These are phyloP conservation scores for Ganoderma leucocontextum DNA, from an alignment of 1,284 basidiomycete genomes.

Conservation along the genomic window DNA sequence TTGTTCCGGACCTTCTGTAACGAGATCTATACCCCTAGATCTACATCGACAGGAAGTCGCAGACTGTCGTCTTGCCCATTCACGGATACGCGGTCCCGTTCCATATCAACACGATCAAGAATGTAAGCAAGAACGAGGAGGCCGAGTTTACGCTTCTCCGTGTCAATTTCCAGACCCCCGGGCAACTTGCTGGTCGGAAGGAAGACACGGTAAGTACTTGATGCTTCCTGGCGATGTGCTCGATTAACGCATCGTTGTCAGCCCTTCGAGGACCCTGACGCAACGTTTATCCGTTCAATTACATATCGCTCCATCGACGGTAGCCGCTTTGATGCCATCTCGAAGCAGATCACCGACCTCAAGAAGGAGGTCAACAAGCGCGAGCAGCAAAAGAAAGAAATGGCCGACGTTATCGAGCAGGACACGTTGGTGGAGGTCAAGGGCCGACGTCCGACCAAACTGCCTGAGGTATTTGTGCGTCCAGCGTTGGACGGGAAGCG, in stretches of 20 bases:
- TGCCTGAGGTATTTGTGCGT: slow-evolving; percentile 93
- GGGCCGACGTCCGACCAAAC: slow-evolving; percentile 82
- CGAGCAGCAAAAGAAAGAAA: slow-evolving; percentile 97
- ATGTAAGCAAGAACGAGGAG: slow-evolving; percentile 97
- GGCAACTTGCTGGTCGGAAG: slow-evolving; percentile 97
- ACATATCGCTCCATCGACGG: slow-evolving; percentile 93
- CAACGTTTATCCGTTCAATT: slow-evolving; percentile 95
- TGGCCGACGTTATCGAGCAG: slow-evolving; percentile 98
- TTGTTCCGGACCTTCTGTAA: background rate
- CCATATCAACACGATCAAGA: slow-evolving; percentile 99
- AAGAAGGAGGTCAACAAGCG: slow-evolving; percentile 98
- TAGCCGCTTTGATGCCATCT: slow-evolving; percentile 89
- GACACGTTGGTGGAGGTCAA: slow-evolving; percentile 89
- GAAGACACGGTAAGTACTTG: slow-evolving; percentile 87
- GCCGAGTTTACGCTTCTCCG: slow-evolving; percentile 94
- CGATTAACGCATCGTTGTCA: slow-evolving; percentile 40
- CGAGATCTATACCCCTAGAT: slow-evolving; percentile 60
- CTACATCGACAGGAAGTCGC: slow-evolving; percentile 89
- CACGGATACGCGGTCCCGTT: slow-evolving; percentile 97
- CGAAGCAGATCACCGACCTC: slow-evolving; percentile 92
- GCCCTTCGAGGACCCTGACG: slow-evolving; percentile 98
- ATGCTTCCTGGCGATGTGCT: background rate
- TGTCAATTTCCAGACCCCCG: slow-evolving; percentile 99
- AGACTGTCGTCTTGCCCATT: slow-evolving; percentile 92
- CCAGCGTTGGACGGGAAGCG: slow-evolving; percentile 95